Evolutionary conservation across 306 rosid species (phyloP), one percentile per base, ranked within the genome.

Genomic region (Vachellia collinsii): DNA sequence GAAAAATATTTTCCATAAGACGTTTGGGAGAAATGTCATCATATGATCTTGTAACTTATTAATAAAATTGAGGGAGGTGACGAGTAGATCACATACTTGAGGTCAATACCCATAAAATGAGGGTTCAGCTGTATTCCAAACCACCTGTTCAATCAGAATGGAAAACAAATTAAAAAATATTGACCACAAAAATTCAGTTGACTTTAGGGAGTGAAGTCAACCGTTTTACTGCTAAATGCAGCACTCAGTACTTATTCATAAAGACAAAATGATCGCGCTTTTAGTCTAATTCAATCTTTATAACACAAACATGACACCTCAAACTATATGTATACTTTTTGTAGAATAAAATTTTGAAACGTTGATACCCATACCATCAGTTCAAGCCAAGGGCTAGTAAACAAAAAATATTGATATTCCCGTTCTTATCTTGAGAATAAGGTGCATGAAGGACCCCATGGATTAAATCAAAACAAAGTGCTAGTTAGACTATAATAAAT

Each of bases 91-190:
- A 85, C 99, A 83, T 90, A 93, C 99, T 96, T 96, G 89, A 96
- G 97, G 86, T 96, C 99, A 72, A 96, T 92, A 72, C 94, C 87
- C 90, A 93, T 72, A 87, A 92, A 90, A 41, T 87, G 97, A 78
- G 99, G 97, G 87, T 96, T 96, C 82, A 96, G 88, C 92, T 96
- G 98, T 73, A 91, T 90, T 44, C 98, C 99, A 85, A 93, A 87
- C 98, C 99, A 93, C 99, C 99, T 96, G 82, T 62, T 50, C 76
- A 83, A 84, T 80, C 48, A 72, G 79, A 58, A 71, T 54, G 79
- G 62, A 63, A 66, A 77, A 73, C 56, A 75, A 75, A 46, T 50
- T 71, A 38, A 80, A 79, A 56, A 39, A 38, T 76, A 82, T 67
- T 73, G 80, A 70, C 37, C 22, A 82, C 5, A 65, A 73, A 67